Percentiles rank a stretch among this genome's conserved stretches.
Conservation (phyloP, 2,329 filamentous ascomycete species). For the Aspergillus uvarum region DNA sequence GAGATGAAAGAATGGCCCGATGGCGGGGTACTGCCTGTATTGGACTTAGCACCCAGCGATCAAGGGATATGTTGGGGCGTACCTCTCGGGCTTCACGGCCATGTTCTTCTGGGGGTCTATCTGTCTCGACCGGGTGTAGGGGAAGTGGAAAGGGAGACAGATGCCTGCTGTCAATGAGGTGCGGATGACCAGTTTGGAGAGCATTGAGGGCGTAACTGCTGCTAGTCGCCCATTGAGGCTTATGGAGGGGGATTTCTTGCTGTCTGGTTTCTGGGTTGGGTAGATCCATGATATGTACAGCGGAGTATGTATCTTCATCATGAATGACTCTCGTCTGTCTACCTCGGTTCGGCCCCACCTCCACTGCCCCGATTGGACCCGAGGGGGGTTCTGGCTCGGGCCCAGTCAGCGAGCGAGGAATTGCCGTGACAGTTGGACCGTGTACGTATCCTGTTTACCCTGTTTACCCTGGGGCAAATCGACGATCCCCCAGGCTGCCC, state of each 20-base stretch:
- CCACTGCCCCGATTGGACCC: conserved; percentile 6
- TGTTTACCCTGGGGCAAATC: neutral
- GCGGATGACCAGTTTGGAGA: neutral
- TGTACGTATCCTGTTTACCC: too few relatives aligned
- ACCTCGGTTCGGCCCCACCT: neutral
- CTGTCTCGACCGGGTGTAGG: conserved; percentile 6
- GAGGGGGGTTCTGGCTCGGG: neutral
- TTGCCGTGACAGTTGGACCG: neutral
- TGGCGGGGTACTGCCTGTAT: neutral
- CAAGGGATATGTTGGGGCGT: too few relatives aligned
- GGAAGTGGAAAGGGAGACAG: conserved; percentile 12
- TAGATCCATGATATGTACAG: too few relatives aligned
- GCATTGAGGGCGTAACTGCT: neutral
- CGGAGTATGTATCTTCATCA: too few relatives aligned
- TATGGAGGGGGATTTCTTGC: neutral
- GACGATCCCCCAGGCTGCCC: neutral
- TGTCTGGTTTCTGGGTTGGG: neutral
- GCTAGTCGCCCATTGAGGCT: neutral
- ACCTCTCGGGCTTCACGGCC: neutral
- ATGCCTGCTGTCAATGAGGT: conserved; percentile 8
- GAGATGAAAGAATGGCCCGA: neutral
- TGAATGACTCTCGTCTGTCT: too few relatives aligned
- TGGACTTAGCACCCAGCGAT: neutral
- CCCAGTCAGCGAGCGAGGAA: neutral
- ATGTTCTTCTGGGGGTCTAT: neutral